Conservation (phyloP, 2,329 filamentous ascomycete genomes). For the Trichoderma asperellum region DNA sequence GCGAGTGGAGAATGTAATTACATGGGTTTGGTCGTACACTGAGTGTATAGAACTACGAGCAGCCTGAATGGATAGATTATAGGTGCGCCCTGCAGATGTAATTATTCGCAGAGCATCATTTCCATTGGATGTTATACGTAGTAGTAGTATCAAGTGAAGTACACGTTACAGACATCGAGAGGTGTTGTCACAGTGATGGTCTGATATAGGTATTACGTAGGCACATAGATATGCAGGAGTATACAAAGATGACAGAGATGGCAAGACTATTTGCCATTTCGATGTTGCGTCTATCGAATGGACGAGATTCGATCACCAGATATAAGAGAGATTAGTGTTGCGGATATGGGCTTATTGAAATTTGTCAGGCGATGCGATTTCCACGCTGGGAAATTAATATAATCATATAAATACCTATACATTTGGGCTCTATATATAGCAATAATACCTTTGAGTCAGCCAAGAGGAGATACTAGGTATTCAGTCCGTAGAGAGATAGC, state of each 20-base stretch:
- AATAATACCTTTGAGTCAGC: neutral
- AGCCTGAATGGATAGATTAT: too few species aligned
- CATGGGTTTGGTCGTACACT: too few species aligned
- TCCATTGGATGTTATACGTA: neutral
- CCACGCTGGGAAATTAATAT: neutral
- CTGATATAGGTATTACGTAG: neutral
- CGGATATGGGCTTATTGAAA: too few species aligned
- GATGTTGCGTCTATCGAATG: neutral
- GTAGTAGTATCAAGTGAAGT: neutral
- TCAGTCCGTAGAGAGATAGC: neutral
- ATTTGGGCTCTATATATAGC: neutral
- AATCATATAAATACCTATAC: neutral
- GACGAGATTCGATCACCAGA: neutral
- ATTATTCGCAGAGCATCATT: neutral
- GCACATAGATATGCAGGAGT: neutral
- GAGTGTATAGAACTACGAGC: too few species aligned
- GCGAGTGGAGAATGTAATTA: too few species aligned
- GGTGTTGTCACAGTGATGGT: neutral
- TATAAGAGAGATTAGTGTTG: neutral
- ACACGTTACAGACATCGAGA: neutral
- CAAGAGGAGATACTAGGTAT: neutral
- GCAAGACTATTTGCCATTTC: neutral
- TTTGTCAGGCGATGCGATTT: neutral
- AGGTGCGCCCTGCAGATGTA: neutral
- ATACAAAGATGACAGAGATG: neutral